These are phyloP conservation scores for Terana coerulea DNA, from an alignment of 768 basidiomycete species.

Conservation along the genomic window DNA sequence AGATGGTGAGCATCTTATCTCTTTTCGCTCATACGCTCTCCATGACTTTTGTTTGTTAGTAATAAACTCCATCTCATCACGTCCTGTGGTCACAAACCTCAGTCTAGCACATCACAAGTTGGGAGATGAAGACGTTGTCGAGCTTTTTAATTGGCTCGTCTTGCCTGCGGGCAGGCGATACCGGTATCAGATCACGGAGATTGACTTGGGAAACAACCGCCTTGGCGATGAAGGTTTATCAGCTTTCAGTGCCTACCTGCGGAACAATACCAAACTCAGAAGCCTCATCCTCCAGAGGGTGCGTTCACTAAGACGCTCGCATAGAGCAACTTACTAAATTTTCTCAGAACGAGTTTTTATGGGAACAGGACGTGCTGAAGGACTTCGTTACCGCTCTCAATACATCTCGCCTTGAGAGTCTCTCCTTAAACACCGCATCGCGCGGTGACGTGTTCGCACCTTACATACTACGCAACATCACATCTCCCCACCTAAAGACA, in stretches of 20 bases:
- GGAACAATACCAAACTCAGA: not conserved
- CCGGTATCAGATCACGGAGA: not conserved
- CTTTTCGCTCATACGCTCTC: not conserved
- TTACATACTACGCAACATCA: not conserved
- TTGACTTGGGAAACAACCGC: not conserved
- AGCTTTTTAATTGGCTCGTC: not conserved
- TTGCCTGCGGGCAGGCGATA: not conserved
- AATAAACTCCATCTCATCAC: not conserved
- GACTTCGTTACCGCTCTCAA: not conserved
- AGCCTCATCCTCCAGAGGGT: not conserved
- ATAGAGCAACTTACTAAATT: not conserved
- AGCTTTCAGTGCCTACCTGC: not conserved
- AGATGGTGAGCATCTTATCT: not conserved
- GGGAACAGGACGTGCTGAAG: not conserved
- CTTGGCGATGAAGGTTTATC: not conserved
- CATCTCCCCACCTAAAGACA: not conserved
- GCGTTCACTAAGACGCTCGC: not conserved
- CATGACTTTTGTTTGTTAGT: not conserved
- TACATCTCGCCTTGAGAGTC: not conserved
- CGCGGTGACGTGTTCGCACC: not conserved
- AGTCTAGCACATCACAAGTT: not conserved
- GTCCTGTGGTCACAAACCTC: not conserved
- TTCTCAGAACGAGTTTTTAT: conserved; percentile 2
- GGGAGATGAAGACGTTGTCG: not conserved
- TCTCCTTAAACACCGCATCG: not conserved